Base-by-base conservation (phyloP, 352 stramenopile genomes). In the Phytophthora brassicae region DNA sequence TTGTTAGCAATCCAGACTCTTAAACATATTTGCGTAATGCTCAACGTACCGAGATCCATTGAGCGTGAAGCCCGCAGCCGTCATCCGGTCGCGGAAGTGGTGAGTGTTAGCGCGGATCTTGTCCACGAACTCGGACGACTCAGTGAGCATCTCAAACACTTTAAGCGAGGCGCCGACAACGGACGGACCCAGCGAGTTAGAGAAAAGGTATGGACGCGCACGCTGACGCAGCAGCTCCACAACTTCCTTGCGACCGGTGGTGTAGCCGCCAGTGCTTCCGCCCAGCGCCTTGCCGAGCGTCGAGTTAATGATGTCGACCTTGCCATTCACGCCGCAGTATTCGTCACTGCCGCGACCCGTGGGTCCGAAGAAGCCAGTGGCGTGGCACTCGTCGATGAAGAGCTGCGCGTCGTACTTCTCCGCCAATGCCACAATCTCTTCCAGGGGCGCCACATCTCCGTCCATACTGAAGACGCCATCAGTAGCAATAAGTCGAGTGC, bases 401-500 rank as follows among this genome's bases (percentile, higher is more conserved):
- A 98, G 74, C 53, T 96, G 85, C 2, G 94, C 92, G 65, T 98
- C 78, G 81, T 98, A 98, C 62, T 95, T 87, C 20, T 97, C 84
- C 0, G 93, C 90, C 24, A 97, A 71, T 43, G 90, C 86, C 62
- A 83, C 92, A 54, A 98, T 98, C 29, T 95, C 84, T 56, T 91
- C 57, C 31, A 98, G 73, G 28, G 87, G 89, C 28, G 94, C 94
- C 28, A 98, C 91, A 56, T 98, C 92, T 6, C 94, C 94, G 65
- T 98, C 94, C 94, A 98, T 98, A 49, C 75, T 94, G 66, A 98
- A 98, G n/a, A 97, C 94, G 31, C 94, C 94, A 61, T 98, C 94
- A 0, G 94, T 98, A 9, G 90, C 91, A 55, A 98, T 96, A 22
- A 98, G 73, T 2, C 89, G 88, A 54, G 86, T 91, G 56, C 90